phyloP scores from a whole-genome alignment of 106 monocot species.

The Triglochin maritima region DNA sequence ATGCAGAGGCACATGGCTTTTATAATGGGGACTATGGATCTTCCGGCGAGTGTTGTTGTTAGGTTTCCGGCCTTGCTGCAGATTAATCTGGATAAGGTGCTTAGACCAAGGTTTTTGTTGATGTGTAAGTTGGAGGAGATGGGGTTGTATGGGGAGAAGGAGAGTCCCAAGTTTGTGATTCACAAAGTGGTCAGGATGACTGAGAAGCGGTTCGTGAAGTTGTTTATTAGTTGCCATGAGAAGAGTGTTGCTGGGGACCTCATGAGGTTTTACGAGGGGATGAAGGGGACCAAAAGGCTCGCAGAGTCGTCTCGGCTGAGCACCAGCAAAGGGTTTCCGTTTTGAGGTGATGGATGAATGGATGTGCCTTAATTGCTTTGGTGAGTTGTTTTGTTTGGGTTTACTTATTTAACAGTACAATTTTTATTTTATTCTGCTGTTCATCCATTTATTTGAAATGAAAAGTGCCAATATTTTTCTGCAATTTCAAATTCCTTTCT shows the following conservation, averaged over 20 bases:
- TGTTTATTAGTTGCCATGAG: slow-evolving; percentile 10
- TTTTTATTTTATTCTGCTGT: too few species aligned
- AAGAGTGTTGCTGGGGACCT: slow-evolving; percentile 5
- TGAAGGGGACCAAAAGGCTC: slow-evolving; percentile 14
- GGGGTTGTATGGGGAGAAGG: slow-evolving; percentile 5
- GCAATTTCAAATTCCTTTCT: too few species aligned
- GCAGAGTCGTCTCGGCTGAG: slow-evolving; percentile 10
- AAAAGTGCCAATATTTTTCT: too few species aligned
- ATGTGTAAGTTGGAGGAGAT: slow-evolving; percentile 7
- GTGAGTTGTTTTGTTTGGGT: too few species aligned
- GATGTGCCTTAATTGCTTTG: too few species aligned
- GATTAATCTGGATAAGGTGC: slow-evolving; percentile 21
- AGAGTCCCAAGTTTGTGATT: not conserved
- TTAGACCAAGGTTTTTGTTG: slow-evolving; percentile 14
- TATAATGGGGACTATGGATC: slow-evolving; percentile 21
- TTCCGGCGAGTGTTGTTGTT: slow-evolving; percentile 12
- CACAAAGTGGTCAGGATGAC: slow-evolving; percentile 13
- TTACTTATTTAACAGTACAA: too few species aligned
- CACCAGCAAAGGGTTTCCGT: not conserved
- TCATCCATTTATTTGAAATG: too few species aligned
- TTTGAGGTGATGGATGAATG: not conserved
- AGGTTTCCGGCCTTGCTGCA: slow-evolving; percentile 10
- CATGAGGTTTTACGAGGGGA: slow-evolving; percentile 11
- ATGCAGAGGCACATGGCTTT: slow-evolving; percentile 36
- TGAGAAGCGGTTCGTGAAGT: slow-evolving; percentile 17